Conservation (phyloP, 148 eudicot species). For the Persicaria maculosa region DNA sequence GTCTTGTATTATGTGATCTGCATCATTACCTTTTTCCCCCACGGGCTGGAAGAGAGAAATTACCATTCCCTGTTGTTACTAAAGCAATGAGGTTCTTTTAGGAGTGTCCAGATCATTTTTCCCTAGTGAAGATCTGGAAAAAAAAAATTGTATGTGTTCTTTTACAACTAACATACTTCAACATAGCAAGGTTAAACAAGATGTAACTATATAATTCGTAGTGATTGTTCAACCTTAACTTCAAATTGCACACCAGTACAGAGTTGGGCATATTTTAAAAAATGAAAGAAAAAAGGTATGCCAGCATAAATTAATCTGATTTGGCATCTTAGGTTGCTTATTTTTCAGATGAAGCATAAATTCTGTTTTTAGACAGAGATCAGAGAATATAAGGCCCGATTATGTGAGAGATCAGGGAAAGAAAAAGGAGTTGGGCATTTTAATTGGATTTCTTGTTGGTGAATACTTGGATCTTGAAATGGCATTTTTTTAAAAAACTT, state of each 20-base stretch:
- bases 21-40: conserved; percentile 80
- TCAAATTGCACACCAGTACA: not conserved
- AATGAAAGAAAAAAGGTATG: too few relatives aligned
- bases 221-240: too few relatives aligned
- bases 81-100: not conserved
- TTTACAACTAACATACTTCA: too few relatives aligned
- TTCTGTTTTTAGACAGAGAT: not conserved
- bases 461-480: not conserved
- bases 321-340: too few relatives aligned
- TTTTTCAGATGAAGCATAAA: too few relatives aligned
- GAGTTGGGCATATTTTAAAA: not conserved
- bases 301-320: too few relatives aligned
- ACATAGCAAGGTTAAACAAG: too few relatives aligned
- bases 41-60: conserved; percentile 69
- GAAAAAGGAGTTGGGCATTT: not conserved
- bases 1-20: conserved; percentile 56
- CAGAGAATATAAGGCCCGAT: not conserved
- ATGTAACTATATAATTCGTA: too few relatives aligned
- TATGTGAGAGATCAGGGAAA: not conserved
- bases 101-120: not conserved
- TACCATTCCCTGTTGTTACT: conserved; percentile 22
- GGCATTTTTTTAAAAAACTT: not conserved
- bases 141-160: not conserved
- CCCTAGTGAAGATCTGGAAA: not conserved
- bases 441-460: not conserved